Evolutionary conservation across 2,329 filamentous ascomycete species (phyloP).

Genomic region (Aspergillus fijiensis): DNA sequence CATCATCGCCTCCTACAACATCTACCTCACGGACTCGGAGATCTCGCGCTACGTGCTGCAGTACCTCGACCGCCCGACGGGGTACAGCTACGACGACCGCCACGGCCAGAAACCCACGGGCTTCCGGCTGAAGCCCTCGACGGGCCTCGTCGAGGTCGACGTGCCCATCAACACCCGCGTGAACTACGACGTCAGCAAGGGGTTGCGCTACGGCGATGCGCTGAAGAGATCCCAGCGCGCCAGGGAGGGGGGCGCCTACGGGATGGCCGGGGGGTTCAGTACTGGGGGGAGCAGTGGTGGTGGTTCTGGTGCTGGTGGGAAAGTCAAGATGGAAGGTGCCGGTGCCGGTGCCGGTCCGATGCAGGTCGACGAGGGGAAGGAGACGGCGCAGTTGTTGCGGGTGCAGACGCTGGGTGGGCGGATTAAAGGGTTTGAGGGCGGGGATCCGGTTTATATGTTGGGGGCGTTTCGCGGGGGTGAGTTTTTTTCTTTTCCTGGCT

Average conservation of each 20-base stretch:
- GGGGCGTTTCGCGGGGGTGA: conserved; percentile 82
- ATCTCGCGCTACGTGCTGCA: conserved; percentile 78
- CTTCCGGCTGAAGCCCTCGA: conserved; percentile 76
- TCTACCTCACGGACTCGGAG: conserved; percentile 77
- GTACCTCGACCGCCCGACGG: conserved; percentile 68
- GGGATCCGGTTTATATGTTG: conserved; percentile 78
- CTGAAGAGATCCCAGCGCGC: conserved; percentile 55
- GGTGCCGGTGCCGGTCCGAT: conserved; percentile 20
- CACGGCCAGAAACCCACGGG: conserved; percentile 62
- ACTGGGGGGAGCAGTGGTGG: conserved; percentile 19
- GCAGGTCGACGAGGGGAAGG: conserved; percentile 19
- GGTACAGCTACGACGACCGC: conserved; percentile 61
- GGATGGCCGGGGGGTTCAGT: conserved; percentile 71
- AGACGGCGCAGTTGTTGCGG: conserved; percentile 59
- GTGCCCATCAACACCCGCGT: conserved; percentile 71
- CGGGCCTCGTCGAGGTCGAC: conserved; percentile 88
- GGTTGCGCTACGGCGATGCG: conserved; percentile 76
- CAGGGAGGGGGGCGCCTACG: conserved; percentile 67
- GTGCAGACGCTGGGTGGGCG: conserved; percentile 85
- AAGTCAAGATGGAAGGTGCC: conserved; percentile 36
- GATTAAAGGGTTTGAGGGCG: conserved; percentile 66
- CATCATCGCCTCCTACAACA: conserved; percentile 72
- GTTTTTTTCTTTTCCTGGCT: conserved; percentile 31
- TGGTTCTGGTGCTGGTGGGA: not conserved
- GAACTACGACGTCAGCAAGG: conserved; percentile 82